Conservation (phyloP, 2,329 filamentous ascomycete genomes). For the Teratosphaeria pseudoeucalypti region DNA sequence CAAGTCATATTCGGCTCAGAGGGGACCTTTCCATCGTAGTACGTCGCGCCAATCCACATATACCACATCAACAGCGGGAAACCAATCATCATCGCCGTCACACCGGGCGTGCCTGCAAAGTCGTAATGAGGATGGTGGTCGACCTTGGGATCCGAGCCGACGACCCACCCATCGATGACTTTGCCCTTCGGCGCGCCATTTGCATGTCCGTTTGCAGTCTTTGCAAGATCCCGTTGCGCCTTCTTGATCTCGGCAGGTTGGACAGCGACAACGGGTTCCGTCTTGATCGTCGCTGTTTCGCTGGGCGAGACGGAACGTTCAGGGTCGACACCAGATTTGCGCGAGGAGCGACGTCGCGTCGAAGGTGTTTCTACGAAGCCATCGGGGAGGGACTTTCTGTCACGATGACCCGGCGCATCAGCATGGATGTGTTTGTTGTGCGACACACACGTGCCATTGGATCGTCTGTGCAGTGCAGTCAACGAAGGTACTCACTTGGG, state of each 20-base stretch:
- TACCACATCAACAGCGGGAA: conserved; percentile 98
- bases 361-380: conserved; percentile 42
- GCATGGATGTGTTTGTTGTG: background rate
- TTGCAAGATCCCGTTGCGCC: conserved; percentile 4
- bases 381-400: conserved; percentile 29
- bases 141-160: conserved; percentile 29
- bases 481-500: conserved; percentile 29
- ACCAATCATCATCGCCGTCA: conserved; percentile 73
- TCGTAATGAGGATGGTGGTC: conserved; percentile 51
- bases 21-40: conserved; percentile 79
- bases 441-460: background rate
- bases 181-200: conserved; percentile 28
- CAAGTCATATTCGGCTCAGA: conserved; percentile 39
- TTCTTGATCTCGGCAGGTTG: conserved; percentile 4
- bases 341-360: conserved; percentile 25
- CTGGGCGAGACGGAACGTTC: conserved; percentile 28
- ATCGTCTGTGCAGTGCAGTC: background rate
- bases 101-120: conserved; percentile 80
- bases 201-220: conserved; percentile 17
- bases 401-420: background rate
- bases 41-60: conserved; percentile 95
- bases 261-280: conserved; percentile 5
- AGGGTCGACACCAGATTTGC: conserved; percentile 30
- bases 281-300: conserved; percentile 10
- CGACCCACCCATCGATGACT: conserved; percentile 30